Base-by-base conservation (phyloP, 73 alveolate genomes). In the Paramecium primaurelia region DNA sequence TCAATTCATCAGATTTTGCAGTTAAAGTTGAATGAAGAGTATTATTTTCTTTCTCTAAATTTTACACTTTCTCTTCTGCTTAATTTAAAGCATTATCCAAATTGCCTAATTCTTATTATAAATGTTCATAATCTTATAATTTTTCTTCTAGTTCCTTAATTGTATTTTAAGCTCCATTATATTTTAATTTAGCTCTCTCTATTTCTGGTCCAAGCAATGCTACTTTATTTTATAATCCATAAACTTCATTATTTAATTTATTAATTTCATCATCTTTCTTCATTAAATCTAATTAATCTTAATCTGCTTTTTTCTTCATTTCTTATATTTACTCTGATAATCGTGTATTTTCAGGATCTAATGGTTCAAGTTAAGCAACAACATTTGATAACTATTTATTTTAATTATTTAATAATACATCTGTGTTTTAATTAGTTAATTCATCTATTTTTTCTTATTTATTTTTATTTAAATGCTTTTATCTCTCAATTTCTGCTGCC, bases 191-290 rank as follows among this genome's bases (percentile, higher is more conserved):
- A 37, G 84, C 84, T 73, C 87, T 73, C 36, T 73, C 87, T 8
- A 73, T 40, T 73, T 73, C 87, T 12, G 87, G 59, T 37, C 87
- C 59, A 20, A 73, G 47, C n/a, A 73, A 73, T 30, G 87, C 87
- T 14, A 34, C 58, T 73, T 73, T 73, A 73, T 40, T 73, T 40
- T 73, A 34, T 11, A 73, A 73, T 9, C 47, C 59, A 38, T 37
- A 73, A 37, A 73, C 59, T 73, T 73, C 59, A 73, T 34, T 37
- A 30, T 12, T 40, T n/a, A 73, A 73, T 38, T 73, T 73, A 37
- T 73, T 37, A 8, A 73, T 73, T 73, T 73, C 28, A 34, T 73
- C 87, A 73, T 73, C 87, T 10, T 73, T 73, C 20, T 73, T 37
- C 58, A 37, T 40, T 0, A 73, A 16, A 30, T 36, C 40, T 14